These are phyloP conservation scores for Prototheca wickerhamii DNA, from an alignment of 163 green algal species.

Conservation along the genomic window DNA sequence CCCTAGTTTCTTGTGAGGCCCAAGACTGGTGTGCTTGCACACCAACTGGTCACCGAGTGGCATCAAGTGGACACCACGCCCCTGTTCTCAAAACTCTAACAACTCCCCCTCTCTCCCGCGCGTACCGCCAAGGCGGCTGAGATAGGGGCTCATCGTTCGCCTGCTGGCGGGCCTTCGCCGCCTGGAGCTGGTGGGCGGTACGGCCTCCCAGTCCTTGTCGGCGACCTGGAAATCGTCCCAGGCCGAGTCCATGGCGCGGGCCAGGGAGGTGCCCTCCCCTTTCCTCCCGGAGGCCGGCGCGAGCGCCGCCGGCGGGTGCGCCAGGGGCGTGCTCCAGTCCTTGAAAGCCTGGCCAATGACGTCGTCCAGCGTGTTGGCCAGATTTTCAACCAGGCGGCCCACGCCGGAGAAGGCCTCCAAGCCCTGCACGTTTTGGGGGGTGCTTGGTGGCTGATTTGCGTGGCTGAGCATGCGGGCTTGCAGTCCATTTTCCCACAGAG, in stretches of 20 bases:
- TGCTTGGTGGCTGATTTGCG: background rate
- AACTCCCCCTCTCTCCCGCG: conserved; percentile 15
- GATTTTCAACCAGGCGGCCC: conserved; percentile 27
- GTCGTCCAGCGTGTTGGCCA: conserved; percentile 31
- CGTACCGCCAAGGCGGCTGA: background rate
- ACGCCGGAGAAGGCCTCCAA: conserved; percentile 26
- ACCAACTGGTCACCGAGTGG: no score
- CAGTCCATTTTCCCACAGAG: no score
- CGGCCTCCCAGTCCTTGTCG: background rate
- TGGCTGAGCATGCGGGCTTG: no score
- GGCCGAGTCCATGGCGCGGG: background rate
- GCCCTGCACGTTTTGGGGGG: conserved; percentile 6
- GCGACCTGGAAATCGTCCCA: conserved; percentile 12
- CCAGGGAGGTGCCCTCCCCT: background rate
- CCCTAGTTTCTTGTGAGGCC: no score
- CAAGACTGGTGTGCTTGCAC: no score
- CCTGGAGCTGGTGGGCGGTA: background rate
- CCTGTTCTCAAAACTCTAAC: conserved; percentile 8
- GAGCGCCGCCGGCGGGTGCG: background rate
- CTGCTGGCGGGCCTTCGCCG: background rate
- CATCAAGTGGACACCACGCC: no score
- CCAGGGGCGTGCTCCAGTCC: conserved; percentile 15
- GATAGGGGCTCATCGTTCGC: conserved; percentile 21
- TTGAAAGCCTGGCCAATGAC: conserved; percentile 37
- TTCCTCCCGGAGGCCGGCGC: background rate